A percentile compares a stretch with the other conserved stretches of the same genome.
phyloP scores from a whole-genome alignment of 495 filamentous ascomycete genomes.

The Aspergillus diversus region DNA sequence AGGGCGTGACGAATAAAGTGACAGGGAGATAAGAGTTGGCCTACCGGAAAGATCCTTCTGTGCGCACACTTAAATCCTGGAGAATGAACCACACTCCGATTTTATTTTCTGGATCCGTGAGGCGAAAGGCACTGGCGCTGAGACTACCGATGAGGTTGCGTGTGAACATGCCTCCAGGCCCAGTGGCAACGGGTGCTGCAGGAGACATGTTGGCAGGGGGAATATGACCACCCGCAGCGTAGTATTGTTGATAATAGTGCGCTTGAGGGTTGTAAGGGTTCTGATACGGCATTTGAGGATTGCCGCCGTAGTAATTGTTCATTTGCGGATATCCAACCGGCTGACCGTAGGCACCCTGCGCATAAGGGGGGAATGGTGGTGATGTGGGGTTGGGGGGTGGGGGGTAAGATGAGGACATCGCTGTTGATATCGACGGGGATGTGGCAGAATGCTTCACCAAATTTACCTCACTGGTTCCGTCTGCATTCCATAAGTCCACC shows the following conservation, averaged over 20 bases:
- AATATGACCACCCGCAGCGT: slow-evolving; percentile 38
- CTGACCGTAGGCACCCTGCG: slow-evolving; percentile 43
- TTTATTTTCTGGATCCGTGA: slow-evolving; percentile 80
- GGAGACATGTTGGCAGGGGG: slow-evolving; percentile 44
- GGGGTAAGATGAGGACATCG: slow-evolving; percentile 77
- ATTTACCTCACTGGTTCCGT: slow-evolving; percentile 88
- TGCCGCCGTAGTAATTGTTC: slow-evolving; percentile 46
- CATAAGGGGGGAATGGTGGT: slow-evolving; percentile 39
- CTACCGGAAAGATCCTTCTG: slow-evolving; percentile 89
- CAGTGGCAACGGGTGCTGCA: slow-evolving; percentile 46
- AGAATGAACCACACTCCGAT: slow-evolving; percentile 97
- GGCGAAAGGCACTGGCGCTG: slow-evolving; percentile 84
- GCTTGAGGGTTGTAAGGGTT: slow-evolving; percentile 48
- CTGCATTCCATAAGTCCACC: slow-evolving; percentile 88
- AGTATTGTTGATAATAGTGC: slow-evolving; percentile 46
- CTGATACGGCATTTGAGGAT: slow-evolving; percentile 42
- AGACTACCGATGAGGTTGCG: slow-evolving; percentile 94
- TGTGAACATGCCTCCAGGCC: slow-evolving; percentile 89
- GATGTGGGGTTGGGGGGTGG: slow-evolving; percentile 55
- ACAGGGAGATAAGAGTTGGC: slow-evolving; percentile 19
- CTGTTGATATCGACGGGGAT: slow-evolving; percentile 86
- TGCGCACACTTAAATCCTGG: slow-evolving; percentile 92
- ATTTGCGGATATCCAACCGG: slow-evolving; percentile 45
- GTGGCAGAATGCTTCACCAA: slow-evolving; percentile 86
- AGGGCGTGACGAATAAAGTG: neutral